Evolutionary conservation across 73 alveolate species (phyloP).

Genomic region (Tetrahymena elliotti): DNA sequence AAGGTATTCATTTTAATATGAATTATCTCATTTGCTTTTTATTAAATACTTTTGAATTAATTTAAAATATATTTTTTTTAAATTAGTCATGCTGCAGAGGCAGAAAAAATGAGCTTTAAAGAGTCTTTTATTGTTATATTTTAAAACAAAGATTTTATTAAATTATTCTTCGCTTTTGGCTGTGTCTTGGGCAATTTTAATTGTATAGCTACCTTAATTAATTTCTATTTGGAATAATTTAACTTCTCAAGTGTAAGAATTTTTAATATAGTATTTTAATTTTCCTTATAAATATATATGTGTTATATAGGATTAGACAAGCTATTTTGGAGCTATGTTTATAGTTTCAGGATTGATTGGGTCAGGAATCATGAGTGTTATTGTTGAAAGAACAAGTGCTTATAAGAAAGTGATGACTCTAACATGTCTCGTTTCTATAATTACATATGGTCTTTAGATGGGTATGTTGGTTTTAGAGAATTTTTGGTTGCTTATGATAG

Average conservation of each 20-base stretch:
- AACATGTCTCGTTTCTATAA: conserved; percentile 4
- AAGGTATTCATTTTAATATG: background rate
- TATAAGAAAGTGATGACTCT: conserved; percentile 28
- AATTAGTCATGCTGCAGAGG: conserved; percentile 41
- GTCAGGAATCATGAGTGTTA: conserved; percentile 46
- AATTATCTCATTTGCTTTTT: background rate
- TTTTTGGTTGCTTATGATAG: conserved; percentile 8
- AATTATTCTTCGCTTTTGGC: conserved; percentile 41
- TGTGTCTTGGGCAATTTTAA: conserved; percentile 46
- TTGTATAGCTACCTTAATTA: conserved; percentile 52
- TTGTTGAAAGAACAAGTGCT: conserved; percentile 39
- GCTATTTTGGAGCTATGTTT: conserved; percentile 57
- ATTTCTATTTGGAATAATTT: conserved; percentile 27
- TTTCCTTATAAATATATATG: background rate
- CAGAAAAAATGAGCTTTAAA: conserved; percentile 17
- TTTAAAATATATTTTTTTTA: background rate
- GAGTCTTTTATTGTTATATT: conserved; percentile 19
- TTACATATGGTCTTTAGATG: conserved; percentile 1
- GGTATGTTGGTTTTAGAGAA: conserved; percentile 13
- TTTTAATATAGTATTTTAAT: background rate
- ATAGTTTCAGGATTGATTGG: conserved; percentile 68
- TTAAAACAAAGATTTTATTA: conserved; percentile 35
- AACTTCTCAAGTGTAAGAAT: conserved; percentile 23
- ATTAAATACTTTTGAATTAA: background rate
- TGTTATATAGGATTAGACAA: conserved; percentile 25